These are phyloP conservation scores for Gymnopilus junonius DNA, from an alignment of 768 basidiomycete genomes.

Conservation along the genomic window DNA sequence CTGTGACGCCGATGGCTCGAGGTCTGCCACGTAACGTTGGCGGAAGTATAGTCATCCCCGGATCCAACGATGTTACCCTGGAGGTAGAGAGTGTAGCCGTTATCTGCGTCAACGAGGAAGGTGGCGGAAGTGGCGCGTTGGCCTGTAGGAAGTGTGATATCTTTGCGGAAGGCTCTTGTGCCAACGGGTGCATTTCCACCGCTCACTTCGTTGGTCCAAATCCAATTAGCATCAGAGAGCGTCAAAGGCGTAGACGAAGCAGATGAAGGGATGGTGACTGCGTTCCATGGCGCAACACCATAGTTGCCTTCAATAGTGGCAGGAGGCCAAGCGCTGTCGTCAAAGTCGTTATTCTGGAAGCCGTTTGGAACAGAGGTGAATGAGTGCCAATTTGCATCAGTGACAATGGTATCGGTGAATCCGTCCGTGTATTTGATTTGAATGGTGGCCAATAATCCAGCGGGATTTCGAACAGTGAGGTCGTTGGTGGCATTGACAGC, in stretches of 20 bases:
- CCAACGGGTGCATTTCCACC: slow-evolving; percentile 26
- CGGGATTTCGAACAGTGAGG: slow-evolving; percentile 21
- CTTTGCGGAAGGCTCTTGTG: slow-evolving; percentile 34
- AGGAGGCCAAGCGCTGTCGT: slow-evolving; percentile 33
- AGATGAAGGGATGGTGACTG: background rate
- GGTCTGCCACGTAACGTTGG: slow-evolving; percentile 33
- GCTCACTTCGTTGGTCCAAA: slow-evolving; percentile 36
- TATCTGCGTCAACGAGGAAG: slow-evolving; percentile 32
- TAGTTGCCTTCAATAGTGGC: slow-evolving; percentile 24
- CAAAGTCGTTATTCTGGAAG: slow-evolving; percentile 32
- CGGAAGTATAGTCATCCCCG: slow-evolving; percentile 17
- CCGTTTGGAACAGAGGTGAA: slow-evolving; percentile 25
- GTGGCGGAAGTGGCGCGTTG: slow-evolving; percentile 28
- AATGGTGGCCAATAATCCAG: slow-evolving; percentile 34
- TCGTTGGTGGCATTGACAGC: slow-evolving; percentile 30
- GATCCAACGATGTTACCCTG: slow-evolving; percentile 31
- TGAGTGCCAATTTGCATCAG: slow-evolving; percentile 35
- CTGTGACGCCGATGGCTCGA: slow-evolving; percentile 23
- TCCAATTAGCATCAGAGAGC: slow-evolving; percentile 14
- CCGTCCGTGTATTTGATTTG: slow-evolving; percentile 36
- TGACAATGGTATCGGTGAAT: slow-evolving; percentile 30
- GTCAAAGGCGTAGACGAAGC: background rate
- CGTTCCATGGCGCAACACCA: background rate
- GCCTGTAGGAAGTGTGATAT: slow-evolving; percentile 25
- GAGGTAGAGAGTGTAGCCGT: slow-evolving; percentile 34